Evolutionary conservation across 1,284 basidiomycete species (phyloP).

Genomic region (Naganishia sp.): DNA sequence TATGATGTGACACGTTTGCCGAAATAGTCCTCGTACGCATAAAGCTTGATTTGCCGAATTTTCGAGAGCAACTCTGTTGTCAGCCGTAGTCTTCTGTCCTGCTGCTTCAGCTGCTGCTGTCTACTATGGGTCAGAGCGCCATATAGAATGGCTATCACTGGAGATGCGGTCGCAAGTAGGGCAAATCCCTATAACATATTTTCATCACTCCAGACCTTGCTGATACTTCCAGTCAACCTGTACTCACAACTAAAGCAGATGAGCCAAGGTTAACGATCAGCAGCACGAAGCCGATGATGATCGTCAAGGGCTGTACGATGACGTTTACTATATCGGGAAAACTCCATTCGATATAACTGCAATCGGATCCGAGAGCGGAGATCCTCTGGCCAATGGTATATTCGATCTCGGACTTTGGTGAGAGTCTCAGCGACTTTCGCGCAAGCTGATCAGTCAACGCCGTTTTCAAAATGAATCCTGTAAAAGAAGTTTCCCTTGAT

Average conservation of each 20-base stretch:
- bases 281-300: conserved; percentile 13
- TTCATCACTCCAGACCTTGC: too few relatives aligned
- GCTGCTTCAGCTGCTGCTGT: conserved; percentile 67
- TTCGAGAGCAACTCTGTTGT: conserved; percentile 59
- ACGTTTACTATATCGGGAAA: conserved; percentile 9
- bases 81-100: conserved; percentile 68
- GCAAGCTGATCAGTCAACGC: conserved; percentile 27
- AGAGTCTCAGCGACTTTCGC: conserved; percentile 30
- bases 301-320: conserved; percentile 23
- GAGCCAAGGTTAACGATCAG: conserved; percentile 29
- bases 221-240: background rate
- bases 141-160: conserved; percentile 65
- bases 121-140: conserved; percentile 65
- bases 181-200: conserved; percentile 35
- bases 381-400: conserved; percentile 22
- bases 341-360: conserved; percentile 17
- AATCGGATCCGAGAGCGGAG: conserved; percentile 16
- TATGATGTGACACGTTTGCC: conserved; percentile 54
- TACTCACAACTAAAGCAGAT: conserved; percentile 27
- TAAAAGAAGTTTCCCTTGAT: background rate
- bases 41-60: conserved; percentile 48
- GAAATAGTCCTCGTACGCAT: conserved; percentile 61
- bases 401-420: conserved; percentile 11
- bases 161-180: conserved; percentile 64
- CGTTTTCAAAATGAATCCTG: conserved; percentile 7